Evolutionary conservation across 805 yeast species (phyloP).

Genomic region (Metschnikowia hibisci): DNA sequence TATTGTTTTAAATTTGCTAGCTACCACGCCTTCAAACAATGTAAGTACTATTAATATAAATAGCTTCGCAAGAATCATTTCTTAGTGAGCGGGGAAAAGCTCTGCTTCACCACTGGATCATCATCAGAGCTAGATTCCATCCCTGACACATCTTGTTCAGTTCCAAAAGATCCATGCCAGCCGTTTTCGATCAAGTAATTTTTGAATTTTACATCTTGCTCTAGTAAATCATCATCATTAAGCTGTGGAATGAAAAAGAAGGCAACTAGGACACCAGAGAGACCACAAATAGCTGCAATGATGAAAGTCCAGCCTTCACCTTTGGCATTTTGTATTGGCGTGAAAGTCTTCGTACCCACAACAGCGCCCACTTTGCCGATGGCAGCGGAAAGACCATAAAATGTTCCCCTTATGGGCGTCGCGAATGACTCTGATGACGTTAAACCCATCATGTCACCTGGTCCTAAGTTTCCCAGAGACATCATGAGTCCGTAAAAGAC

Average conservation of each 20-base stretch:
- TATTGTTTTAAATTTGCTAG: neutral
- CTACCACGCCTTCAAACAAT: neutral
- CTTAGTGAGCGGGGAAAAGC: neutral
- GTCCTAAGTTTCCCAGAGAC: constrained; percentile 70
- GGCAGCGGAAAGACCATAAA: constrained; percentile 74
- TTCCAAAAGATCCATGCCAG: constrained; percentile 50
- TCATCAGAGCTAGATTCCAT: constrained; percentile 11
- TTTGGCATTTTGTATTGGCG: constrained; percentile 58
- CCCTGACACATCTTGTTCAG: constrained; percentile 16
- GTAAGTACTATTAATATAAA: no score
- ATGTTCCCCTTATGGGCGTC: constrained; percentile 72
- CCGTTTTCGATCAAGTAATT: constrained; percentile 56
- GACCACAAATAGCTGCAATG: constrained; percentile 71
- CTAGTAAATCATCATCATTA: constrained; percentile 62
- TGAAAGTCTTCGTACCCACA: constrained; percentile 69
- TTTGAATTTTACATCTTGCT: constrained; percentile 60
- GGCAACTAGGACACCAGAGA: constrained; percentile 58
- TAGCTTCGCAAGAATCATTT: neutral
- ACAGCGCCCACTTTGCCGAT: constrained; percentile 85
- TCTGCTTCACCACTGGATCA: constrained; percentile 9
- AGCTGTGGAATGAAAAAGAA: constrained; percentile 64
- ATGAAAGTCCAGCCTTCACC: constrained; percentile 77
- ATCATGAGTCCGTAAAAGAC: constrained; percentile 72
- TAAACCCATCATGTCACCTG: constrained; percentile 73
- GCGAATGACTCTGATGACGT: constrained; percentile 64